Evolutionary conservation across 2,329 filamentous ascomycete species (phyloP).

Genomic region (Colletotrichum agaves): DNA sequence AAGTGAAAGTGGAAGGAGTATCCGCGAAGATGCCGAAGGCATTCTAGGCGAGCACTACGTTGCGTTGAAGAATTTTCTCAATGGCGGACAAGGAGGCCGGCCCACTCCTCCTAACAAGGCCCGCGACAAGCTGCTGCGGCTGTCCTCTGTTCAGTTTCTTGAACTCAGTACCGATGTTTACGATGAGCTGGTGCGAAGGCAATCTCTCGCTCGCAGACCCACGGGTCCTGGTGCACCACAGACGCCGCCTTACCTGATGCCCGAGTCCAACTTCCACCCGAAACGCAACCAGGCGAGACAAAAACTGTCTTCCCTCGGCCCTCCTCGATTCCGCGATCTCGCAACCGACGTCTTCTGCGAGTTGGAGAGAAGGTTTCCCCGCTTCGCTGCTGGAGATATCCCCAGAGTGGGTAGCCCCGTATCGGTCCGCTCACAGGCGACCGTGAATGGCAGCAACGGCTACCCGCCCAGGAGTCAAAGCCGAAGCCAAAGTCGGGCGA

Average conservation of each 20-base stretch:
- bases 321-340: conserved; percentile 87
- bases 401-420: conserved; percentile 76
- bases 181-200: conserved; percentile 90
- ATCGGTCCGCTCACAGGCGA: conserved; percentile 68
- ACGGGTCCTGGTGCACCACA: conserved; percentile 62
- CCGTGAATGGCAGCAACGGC: conserved; percentile 65
- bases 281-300: conserved; percentile 98
- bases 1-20: conserved; percentile 72
- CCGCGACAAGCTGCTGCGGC: conserved; percentile 89
- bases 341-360: conserved; percentile 97
- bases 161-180: conserved; percentile 98
- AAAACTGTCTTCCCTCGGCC: conserved; percentile 89
- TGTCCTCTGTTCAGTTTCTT: conserved; percentile 94
- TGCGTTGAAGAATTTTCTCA: conserved; percentile 80
- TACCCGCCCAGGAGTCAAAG: conserved; percentile 63
- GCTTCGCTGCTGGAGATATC: conserved; percentile 77
- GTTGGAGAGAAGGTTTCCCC: conserved; percentile 87
- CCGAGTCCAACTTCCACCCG: conserved; percentile 91
- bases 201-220: conserved; percentile 70
- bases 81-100: conserved; percentile 79
- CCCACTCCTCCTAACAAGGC: conserved; percentile 86
- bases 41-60: conserved; percentile 84
- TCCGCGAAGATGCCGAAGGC: conserved; percentile 68
- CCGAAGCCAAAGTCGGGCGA: conserved; percentile 63
- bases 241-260: conserved; percentile 79